Percentiles rank a stretch among this genome's conserved stretches.
Evolutionary conservation across 2,329 filamentous ascomycete genomes (phyloP).

Genomic region (Dactylonectria estremocensis): DNA sequence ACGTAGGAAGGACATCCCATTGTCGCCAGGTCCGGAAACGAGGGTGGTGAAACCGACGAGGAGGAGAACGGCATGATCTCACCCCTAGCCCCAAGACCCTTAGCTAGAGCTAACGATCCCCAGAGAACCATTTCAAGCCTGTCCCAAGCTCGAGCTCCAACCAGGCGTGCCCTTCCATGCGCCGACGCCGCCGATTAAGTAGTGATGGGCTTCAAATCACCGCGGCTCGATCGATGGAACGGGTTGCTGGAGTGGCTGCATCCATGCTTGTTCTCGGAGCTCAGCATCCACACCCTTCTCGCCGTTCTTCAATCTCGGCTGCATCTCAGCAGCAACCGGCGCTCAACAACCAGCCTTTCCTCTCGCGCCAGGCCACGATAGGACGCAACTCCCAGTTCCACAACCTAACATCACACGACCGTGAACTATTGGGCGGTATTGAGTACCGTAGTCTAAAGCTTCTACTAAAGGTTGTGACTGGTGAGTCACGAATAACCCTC

Average conservation of each 20-base stretch:
- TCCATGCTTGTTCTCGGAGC: conserved; percentile 58
- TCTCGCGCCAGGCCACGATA: conserved; percentile 60
- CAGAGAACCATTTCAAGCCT: no score
- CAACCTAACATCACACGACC: conserved; percentile 58
- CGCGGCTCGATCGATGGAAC: conserved; percentile 55
- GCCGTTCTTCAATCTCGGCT: conserved; percentile 24
- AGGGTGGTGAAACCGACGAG: no score
- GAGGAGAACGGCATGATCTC: no score
- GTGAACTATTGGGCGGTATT: conserved; percentile 64
- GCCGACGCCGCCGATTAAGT: no score
- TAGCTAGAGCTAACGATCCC: no score
- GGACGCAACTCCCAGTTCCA: conserved; percentile 64
- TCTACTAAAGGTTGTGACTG: conserved; percentile 63
- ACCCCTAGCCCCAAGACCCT: no score
- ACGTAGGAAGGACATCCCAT: no score
- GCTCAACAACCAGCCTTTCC: conserved; percentile 52
- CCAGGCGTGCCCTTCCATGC: no score
- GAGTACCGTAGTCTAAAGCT: conserved; percentile 67
- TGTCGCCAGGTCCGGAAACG: no score
- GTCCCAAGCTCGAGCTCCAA: no score
- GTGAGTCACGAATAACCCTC: no score
- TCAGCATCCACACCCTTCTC: conserved; percentile 37
- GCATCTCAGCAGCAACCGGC: conserved; percentile 35
- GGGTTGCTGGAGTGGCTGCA: conserved; percentile 51
- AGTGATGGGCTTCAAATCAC: no score